A percentile compares a stretch with the other conserved stretches of the same genome.
phyloP scores from a whole-genome alignment of 179 eudicot species.

The Drosera spatulata region DNA sequence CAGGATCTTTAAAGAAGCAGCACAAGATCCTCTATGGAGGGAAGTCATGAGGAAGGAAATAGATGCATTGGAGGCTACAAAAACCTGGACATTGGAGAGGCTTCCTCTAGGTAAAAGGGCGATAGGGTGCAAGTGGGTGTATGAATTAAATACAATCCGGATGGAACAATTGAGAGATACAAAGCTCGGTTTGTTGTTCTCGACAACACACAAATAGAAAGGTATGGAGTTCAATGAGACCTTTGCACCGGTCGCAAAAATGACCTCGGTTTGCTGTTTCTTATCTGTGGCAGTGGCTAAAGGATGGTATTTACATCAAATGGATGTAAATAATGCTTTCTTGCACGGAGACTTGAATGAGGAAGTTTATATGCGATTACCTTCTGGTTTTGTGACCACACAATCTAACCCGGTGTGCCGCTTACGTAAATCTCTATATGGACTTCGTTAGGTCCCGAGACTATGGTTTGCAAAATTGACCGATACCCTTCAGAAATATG shows the following conservation, averaged over 20 bases:
- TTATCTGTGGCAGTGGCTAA: neutral
- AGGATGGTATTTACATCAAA: neutral
- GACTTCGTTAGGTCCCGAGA: neutral
- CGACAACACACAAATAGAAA: neutral
- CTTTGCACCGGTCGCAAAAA: too few species aligned
- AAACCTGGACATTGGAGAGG: neutral
- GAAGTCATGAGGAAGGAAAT: neutral
- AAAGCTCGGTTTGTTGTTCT: neutral
- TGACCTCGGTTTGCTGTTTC: neutral
- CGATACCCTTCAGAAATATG: neutral
- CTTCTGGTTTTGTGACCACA: neutral
- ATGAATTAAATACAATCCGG: neutral
- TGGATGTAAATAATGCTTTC: constrained; percentile 1
- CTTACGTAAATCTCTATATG: neutral
- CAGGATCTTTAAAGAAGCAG: neutral
- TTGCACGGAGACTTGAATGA: too few species aligned
- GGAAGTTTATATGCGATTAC: neutral
- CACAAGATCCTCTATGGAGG: neutral
- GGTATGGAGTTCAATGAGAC: neutral
- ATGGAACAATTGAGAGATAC: neutral
- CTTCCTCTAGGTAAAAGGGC: neutral
- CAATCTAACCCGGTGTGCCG: neutral
- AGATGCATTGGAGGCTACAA: neutral
- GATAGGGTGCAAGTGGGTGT: neutral
- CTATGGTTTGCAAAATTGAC: constrained; percentile 1